Evolutionary conservation across 805 yeast species (phyloP), one percentile per base, ranked within the genome.

Genomic region (Saturnispora dispora): DNA sequence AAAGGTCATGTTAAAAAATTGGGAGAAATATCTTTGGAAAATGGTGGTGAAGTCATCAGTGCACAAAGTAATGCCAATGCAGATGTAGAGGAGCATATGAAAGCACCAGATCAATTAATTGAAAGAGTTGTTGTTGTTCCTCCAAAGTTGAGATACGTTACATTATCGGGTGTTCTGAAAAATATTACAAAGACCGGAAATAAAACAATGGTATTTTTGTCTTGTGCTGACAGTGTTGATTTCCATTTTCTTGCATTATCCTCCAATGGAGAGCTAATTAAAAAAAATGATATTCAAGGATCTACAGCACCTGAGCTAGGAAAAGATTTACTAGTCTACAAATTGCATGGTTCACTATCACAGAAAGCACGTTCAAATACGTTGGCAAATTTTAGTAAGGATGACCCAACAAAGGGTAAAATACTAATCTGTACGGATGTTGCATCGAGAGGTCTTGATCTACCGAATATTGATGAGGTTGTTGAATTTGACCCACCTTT

Each of bases 171-270:
- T 1, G 63, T 75, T 5, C 71, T 93, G 53, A 79, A 77, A 61
- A 70, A 73, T 17, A 67, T 83, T 5, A 68, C 77, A 1, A 59
- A 55, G 5, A 58, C 58, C 8, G 48, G 48, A 18, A 63, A 78
- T 1, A 77, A 86, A 55, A 81, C 88, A 1, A 83, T 93, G 64
- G 88, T 93, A 0, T 93, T 93, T 65, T 77, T 90, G 57, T 85
- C 96, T 13, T 91, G 99, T 70, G 82, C 98, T 0, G 98, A 91
- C 63, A 85, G 96, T n/a, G 98, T 95, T 22, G 90, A 93, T 58
- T 93, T 86, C 71, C 96, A 93, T 68, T 88, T 81, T 66, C 77
- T 79, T 45, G 84, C 81, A 0, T 81, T 95, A 58, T 76, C 86
- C 1, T 73, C 83, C 52, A 76, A 73, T 44, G 87, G 88, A 3